These are phyloP conservation scores for Cynanchum wilfordii DNA, from an alignment of 257 asterid genomes.

Conservation along the genomic window DNA sequence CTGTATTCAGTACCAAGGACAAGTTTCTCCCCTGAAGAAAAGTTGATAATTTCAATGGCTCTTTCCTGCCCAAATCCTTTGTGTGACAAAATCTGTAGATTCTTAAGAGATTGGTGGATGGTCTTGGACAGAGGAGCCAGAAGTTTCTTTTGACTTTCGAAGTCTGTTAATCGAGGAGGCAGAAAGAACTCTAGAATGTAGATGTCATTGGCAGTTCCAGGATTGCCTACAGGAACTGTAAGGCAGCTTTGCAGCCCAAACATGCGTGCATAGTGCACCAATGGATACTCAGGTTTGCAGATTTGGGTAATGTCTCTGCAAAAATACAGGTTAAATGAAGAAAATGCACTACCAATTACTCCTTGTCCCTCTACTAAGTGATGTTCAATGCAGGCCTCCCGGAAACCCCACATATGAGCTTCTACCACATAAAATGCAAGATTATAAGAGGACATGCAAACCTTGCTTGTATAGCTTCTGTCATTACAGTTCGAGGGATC, in stretches of 20 bases:
- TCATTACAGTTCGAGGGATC: background rate
- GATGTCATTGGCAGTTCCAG: constrained; percentile 6
- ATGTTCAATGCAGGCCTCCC: constrained; percentile 23
- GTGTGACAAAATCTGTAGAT: background rate
- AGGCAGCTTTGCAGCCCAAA: constrained; percentile 20
- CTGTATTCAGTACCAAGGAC: background rate
- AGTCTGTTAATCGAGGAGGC: constrained; percentile 9
- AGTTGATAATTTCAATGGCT: background rate
- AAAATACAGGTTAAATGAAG: constrained; percentile 15
- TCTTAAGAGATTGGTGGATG: background rate
- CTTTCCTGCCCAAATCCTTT: background rate
- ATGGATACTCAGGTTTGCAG: constrained; percentile 26
- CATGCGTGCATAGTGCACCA: constrained; percentile 25
- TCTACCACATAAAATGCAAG: constrained; percentile 20
- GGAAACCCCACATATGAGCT: constrained; percentile 23
- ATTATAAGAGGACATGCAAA: background rate
- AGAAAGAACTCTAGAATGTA: constrained; percentile 25
- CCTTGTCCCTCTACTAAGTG: constrained; percentile 24
- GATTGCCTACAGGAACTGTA: constrained; percentile 15
- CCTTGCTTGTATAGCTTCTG: background rate
- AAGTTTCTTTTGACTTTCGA: constrained; percentile 3
- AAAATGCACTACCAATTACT: constrained; percentile 23
- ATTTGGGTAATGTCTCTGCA: constrained; percentile 19
- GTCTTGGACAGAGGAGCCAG: background rate
- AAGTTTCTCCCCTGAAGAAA: background rate